Percentiles rank a stretch among this genome's conserved stretches.
Conservation (phyloP, 2,329 filamentous ascomycete genomes). For the Albophoma yamanashiensis region DNA sequence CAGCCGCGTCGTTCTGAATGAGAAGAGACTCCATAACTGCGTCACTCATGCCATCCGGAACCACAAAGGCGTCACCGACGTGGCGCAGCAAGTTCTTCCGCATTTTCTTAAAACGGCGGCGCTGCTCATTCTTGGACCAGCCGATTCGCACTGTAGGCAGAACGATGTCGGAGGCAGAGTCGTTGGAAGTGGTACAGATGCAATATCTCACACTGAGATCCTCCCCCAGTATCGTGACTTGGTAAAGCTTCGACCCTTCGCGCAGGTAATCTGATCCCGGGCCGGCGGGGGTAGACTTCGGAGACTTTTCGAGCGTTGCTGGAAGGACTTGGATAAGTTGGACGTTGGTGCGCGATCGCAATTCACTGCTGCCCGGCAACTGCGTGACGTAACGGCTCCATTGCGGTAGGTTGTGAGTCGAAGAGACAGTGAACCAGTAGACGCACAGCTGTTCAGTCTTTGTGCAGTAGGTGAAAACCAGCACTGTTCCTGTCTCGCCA, state of each 20-base stretch:
- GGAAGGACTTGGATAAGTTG: slow-evolving; percentile 18
- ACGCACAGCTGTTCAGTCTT: slow-evolving; percentile 19
- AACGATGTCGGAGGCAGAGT: slow-evolving; percentile 12
- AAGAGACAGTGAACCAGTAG: slow-evolving; percentile 21
- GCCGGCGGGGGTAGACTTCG: slow-evolving; percentile 5
- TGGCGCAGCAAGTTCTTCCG: slow-evolving; percentile 16
- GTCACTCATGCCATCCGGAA: slow-evolving; percentile 23
- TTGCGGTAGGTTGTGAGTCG: slow-evolving; percentile 16
- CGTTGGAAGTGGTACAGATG: slow-evolving; percentile 16
- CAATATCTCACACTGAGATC: slow-evolving; percentile 33
- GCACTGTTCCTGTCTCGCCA: slow-evolving; percentile 8
- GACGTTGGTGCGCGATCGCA: slow-evolving; percentile 4
- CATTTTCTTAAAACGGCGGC: slow-evolving; percentile 15
- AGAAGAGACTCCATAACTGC: slow-evolving; percentile 11
- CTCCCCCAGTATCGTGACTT: slow-evolving; percentile 30
- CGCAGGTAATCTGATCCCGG: slow-evolving; percentile 19
- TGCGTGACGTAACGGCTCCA: slow-evolving; percentile 25
- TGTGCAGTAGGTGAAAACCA: slow-evolving; percentile 24
- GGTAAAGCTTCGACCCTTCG: slow-evolving; percentile 31
- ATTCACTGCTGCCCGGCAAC: slow-evolving; percentile 9
- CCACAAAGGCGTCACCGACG: slow-evolving; percentile 21
- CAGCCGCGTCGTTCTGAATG: neutral
- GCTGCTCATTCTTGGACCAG: slow-evolving; percentile 14
- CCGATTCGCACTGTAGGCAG: slow-evolving; percentile 16
- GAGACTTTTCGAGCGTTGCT: slow-evolving; percentile 9